These are phyloP conservation scores for Fusarium caatingaense DNA, from an alignment of 2,329 filamentous ascomycete species.

Conservation along the genomic window DNA sequence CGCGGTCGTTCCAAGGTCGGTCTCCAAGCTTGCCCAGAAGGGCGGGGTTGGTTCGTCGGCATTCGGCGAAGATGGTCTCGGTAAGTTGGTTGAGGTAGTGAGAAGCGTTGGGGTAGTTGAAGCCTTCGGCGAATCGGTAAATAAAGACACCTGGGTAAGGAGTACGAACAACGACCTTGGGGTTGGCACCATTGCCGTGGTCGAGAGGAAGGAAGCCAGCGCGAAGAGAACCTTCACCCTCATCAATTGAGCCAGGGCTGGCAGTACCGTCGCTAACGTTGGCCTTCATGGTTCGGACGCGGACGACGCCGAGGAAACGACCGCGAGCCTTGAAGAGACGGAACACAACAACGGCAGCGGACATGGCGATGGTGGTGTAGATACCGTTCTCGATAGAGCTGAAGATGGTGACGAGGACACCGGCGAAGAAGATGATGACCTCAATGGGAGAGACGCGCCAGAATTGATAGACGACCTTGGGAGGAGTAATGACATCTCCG, in stretches of 20 bases:
- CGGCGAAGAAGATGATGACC: slow-evolving; percentile 85
- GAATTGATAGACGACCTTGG: slow-evolving; percentile 86
- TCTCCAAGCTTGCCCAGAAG: slow-evolving; percentile 62
- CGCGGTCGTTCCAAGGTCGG: slow-evolving; percentile 68
- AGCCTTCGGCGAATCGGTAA: slow-evolving; percentile 66
- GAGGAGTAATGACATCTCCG: slow-evolving; percentile 84
- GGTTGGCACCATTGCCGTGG: slow-evolving; percentile 64
- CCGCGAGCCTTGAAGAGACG: slow-evolving; percentile 82
- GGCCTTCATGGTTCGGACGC: slow-evolving; percentile 86
- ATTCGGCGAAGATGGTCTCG: slow-evolving; percentile 58
- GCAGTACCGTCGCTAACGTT: slow-evolving; percentile 69
- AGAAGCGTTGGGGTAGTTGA: slow-evolving; percentile 67
- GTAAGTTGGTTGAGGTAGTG: slow-evolving; percentile 63
- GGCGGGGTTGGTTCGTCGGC: slow-evolving; percentile 57
- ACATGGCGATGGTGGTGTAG: slow-evolving; percentile 80
- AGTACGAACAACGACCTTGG: slow-evolving; percentile 56
- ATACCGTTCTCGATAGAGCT: slow-evolving; percentile 85
- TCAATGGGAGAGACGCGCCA: slow-evolving; percentile 88
- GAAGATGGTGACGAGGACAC: slow-evolving; percentile 86
- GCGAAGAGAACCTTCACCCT: slow-evolving; percentile 58
- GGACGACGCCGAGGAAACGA: slow-evolving; percentile 81
- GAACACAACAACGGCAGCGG: slow-evolving; percentile 78
- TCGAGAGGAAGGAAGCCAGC: slow-evolving; percentile 61
- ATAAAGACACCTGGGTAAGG: slow-evolving; percentile 66
- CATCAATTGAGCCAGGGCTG: slow-evolving; percentile 53